A percentile compares a stretch with the other conserved stretches of the same genome.
Evolutionary conservation across 805 yeast species (phyloP).

Genomic region (Wickerhamomyces mucosus): DNA sequence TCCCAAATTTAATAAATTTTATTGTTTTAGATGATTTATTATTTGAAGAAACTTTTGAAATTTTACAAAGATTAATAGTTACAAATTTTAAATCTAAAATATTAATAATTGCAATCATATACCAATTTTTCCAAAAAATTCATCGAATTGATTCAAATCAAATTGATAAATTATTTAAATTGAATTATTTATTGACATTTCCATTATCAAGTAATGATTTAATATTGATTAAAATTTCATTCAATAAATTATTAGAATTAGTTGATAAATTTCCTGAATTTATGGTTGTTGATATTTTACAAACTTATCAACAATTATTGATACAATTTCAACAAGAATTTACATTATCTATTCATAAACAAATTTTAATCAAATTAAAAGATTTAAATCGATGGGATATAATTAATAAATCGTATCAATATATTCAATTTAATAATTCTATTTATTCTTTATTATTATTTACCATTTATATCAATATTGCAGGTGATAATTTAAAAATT

Average conservation of each 20-base stretch:
- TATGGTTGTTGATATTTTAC: neutral
- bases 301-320: neutral
- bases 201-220: neutral
- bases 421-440: neutral
- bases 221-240: neutral
- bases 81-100: constrained; percentile 27
- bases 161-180: neutral
- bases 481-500: neutral
- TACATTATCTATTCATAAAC: neutral
- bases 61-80: constrained; percentile 62
- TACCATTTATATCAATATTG: neutral
- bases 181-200: neutral
- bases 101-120: neutral
- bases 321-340: neutral
- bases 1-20: too few species aligned
- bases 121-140: neutral
- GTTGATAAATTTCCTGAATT: neutral
- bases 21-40: constrained; percentile 44
- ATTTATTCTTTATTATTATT: neutral
- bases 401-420: neutral
- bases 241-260: neutral
- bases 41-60: constrained; percentile 66
- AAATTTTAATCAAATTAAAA: neutral
- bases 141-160: neutral
- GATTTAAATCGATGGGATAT: neutral